Conservation (phyloP, 257 asterid species). For the Lavandula angustifolia region DNA sequence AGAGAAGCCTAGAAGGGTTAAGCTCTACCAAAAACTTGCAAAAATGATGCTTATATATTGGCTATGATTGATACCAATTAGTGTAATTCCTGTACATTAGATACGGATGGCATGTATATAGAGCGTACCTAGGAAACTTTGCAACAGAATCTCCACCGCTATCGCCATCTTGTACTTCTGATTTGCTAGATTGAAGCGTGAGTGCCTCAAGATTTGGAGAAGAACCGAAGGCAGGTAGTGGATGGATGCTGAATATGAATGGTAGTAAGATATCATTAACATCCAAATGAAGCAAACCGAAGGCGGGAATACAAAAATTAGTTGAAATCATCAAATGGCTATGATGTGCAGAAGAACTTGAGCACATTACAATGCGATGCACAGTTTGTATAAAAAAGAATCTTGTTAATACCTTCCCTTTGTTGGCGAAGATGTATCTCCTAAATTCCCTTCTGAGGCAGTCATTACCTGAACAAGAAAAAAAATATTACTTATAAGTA, state of each 20-base stretch:
- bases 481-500: conserved; percentile 24
- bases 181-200: conserved; percentile 66
- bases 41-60: conserved; percentile 3
- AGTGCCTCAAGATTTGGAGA: conserved; percentile 97
- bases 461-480: conserved; percentile 62
- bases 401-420: conserved; percentile 44
- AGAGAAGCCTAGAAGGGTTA: conserved; percentile 7
- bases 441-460: conserved; percentile 50
- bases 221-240: conserved; percentile 99
- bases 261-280: conserved; percentile 27
- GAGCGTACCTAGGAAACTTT: conserved; percentile 57
- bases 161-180: conserved; percentile 62
- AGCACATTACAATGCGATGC: background rate
- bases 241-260: conserved; percentile 70
- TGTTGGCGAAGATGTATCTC: conserved; percentile 52
- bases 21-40: conserved; percentile 1
- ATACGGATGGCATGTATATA: conserved; percentile 18
- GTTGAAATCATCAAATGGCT: conserved; percentile 8
- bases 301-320: conserved; percentile 7
- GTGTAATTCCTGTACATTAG: conserved; percentile 1
- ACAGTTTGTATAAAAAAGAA: background rate
- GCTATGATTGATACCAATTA: conserved; percentile 16
- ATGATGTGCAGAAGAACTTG: conserved; percentile 8
- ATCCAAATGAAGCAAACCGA: conserved; percentile 12
- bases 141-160: conserved; percentile 38